phyloP scores from a whole-genome alignment of 352 stramenopile species.

The Chrysophaeum taylorii region DNA sequence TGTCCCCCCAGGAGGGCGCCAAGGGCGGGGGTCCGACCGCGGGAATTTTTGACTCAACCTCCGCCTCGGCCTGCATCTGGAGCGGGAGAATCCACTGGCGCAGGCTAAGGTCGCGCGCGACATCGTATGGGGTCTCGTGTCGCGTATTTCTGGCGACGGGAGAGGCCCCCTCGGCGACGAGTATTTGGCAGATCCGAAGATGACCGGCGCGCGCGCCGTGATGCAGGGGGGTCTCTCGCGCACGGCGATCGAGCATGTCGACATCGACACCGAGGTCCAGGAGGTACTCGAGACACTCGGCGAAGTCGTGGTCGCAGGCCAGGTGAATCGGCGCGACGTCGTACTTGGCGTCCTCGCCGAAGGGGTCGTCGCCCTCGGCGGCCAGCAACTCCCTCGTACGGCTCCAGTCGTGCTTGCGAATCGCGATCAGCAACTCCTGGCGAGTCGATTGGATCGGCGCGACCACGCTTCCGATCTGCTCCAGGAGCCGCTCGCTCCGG shows the following conservation, averaged over 20 bases:
- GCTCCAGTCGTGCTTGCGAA: neutral
- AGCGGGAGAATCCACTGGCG: conserved; percentile 10
- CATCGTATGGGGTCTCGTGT: neutral
- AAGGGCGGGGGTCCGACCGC: neutral
- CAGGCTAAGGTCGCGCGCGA: neutral
- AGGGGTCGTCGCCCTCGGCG: neutral
- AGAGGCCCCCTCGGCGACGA: neutral
- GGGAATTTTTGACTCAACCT: neutral
- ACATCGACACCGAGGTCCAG: neutral
- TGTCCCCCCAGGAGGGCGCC: neutral
- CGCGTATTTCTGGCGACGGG: neutral
- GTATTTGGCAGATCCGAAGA: neutral
- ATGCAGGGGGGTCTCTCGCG: conserved; percentile 12
- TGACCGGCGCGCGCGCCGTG: neutral
- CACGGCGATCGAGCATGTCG: neutral
- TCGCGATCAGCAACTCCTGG: conserved; percentile 1
- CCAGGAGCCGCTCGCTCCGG: too few species aligned
- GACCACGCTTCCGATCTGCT: conserved; percentile 4
- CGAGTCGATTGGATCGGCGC: neutral
- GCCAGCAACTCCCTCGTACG: neutral
- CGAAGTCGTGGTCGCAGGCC: conserved; percentile 1
- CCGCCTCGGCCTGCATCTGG: conserved; percentile 1
- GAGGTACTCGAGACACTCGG: conserved; percentile 5
- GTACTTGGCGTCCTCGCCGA: neutral
- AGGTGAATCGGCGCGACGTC: conserved; percentile 5